Percentiles rank a stretch among this genome's conserved stretches.
Evolutionary conservation across 2,329 filamentous ascomycete genomes (phyloP).

Genomic region (Diaporthe sp.): DNA sequence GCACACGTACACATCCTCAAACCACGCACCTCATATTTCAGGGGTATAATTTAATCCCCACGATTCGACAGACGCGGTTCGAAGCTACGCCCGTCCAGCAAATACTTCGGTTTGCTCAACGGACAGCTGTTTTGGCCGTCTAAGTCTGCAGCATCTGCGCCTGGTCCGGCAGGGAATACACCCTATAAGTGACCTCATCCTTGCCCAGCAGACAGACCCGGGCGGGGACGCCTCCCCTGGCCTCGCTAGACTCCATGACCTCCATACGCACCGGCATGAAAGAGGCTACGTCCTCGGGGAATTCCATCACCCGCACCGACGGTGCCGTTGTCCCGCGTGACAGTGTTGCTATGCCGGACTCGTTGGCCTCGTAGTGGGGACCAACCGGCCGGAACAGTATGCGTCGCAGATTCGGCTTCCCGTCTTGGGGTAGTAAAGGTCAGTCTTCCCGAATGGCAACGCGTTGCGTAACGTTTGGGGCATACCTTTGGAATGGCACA

Average conservation of each 20-base stretch:
- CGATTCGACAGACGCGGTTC: neutral
- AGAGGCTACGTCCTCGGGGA: conserved; percentile 46
- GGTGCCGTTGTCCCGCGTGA: neutral
- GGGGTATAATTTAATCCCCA: neutral
- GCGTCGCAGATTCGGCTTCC: conserved; percentile 31
- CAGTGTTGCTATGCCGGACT: conserved; percentile 18
- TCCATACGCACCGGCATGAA: conserved; percentile 66
- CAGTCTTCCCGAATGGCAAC: neutral
- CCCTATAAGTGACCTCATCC: conserved; percentile 62
- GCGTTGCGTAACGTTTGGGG: neutral
- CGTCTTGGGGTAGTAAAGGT: neutral
- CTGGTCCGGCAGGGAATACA: conserved; percentile 60
- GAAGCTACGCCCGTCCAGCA: neutral
- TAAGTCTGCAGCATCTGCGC: neutral
- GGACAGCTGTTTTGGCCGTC: neutral
- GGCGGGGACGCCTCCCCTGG: conserved; percentile 61
- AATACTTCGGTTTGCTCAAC: neutral
- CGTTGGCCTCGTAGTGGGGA: conserved; percentile 6
- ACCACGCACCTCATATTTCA: neutral
- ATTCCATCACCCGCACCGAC: neutral
- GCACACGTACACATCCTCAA: neutral
- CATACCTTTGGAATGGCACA: conserved; percentile 61
- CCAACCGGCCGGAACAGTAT: conserved; percentile 21
- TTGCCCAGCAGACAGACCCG: conserved; percentile 65
- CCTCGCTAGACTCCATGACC: conserved; percentile 58